Evolutionary conservation across 1,284 basidiomycete genomes (phyloP).

Genomic region (Microbotryum silenes-acaulis): DNA sequence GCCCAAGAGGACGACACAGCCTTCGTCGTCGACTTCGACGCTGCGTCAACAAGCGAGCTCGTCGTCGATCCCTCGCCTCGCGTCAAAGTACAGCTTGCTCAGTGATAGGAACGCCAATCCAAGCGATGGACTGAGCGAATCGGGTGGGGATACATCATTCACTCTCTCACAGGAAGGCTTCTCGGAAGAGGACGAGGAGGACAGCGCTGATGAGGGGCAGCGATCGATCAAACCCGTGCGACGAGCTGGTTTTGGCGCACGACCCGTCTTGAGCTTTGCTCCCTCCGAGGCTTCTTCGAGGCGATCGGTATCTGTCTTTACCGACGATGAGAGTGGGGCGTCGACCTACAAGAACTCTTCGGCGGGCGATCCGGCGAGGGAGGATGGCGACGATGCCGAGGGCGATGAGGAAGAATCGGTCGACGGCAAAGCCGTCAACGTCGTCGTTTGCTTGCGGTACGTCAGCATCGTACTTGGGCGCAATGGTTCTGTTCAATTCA

Average conservation of each 20-base stretch:
- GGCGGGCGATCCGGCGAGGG: neutral
- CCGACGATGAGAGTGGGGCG: slow-evolving; percentile 8
- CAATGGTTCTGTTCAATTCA: neutral
- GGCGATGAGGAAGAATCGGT: slow-evolving; percentile 16
- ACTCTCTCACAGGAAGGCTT: no score
- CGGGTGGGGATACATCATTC: no score
- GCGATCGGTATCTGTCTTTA: slow-evolving; percentile 2
- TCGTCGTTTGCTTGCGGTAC: slow-evolving; percentile 30
- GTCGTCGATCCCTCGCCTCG: no score
- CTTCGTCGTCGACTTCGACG: neutral
- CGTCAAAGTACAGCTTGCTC: no score
- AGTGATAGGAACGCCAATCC: no score
- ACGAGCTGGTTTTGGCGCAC: neutral
- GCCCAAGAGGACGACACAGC: neutral
- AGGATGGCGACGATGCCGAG: neutral
- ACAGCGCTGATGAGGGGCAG: neutral
- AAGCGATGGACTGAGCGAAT: no score
- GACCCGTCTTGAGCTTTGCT: neutral
- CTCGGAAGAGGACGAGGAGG: no score
- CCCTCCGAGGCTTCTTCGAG: no score
- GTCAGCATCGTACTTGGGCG: neutral
- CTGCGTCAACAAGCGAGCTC: no score
- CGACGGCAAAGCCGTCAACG: slow-evolving; percentile 26
- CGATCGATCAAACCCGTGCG: neutral
- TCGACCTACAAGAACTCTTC: neutral